Evolutionary conservation across 805 yeast genomes (phyloP).

Genomic region (Lachancea sp.): DNA sequence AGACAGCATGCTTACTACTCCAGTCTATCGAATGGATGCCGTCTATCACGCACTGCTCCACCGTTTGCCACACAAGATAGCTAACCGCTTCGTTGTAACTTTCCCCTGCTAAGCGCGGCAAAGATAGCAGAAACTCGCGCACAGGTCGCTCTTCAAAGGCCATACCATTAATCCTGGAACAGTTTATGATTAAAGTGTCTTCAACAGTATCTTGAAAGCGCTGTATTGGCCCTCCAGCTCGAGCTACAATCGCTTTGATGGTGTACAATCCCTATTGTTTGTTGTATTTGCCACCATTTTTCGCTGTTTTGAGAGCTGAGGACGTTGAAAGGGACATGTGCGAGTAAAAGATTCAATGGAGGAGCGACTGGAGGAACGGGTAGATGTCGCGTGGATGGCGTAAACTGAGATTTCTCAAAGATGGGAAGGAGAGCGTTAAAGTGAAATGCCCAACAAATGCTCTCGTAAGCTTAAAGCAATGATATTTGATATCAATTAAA

Average conservation of each 20-base stretch:
- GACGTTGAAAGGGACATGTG: background rate
- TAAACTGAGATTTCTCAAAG: too few species aligned
- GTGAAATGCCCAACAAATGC: too few species aligned
- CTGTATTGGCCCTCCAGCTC: background rate
- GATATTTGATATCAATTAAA: too few species aligned
- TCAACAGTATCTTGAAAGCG: background rate
- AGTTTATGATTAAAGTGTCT: too few species aligned
- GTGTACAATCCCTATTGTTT: background rate
- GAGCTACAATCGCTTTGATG: background rate
- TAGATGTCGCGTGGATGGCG: background rate
- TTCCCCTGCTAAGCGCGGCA: slow-evolving; percentile 22
- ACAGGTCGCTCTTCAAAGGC: slow-evolving; percentile 12
- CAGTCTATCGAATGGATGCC: slow-evolving; percentile 18
- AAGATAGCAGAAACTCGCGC: slow-evolving; percentile 23
- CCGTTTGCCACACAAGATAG: slow-evolving; percentile 26
- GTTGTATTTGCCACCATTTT: slow-evolving; percentile 3
- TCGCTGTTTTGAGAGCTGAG: background rate
- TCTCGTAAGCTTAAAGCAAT: too few species aligned
- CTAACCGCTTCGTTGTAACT: slow-evolving; percentile 23
- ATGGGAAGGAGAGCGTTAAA: too few species aligned
- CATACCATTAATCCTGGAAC: slow-evolving; percentile 5
- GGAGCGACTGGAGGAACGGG: background rate
- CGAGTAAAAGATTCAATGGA: background rate
- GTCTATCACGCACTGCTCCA: slow-evolving; percentile 13
- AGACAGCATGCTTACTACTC: slow-evolving; percentile 15